These are phyloP conservation scores for Trichosanthes truncata DNA, from an alignment of 306 rosid species.

Conservation along the genomic window DNA sequence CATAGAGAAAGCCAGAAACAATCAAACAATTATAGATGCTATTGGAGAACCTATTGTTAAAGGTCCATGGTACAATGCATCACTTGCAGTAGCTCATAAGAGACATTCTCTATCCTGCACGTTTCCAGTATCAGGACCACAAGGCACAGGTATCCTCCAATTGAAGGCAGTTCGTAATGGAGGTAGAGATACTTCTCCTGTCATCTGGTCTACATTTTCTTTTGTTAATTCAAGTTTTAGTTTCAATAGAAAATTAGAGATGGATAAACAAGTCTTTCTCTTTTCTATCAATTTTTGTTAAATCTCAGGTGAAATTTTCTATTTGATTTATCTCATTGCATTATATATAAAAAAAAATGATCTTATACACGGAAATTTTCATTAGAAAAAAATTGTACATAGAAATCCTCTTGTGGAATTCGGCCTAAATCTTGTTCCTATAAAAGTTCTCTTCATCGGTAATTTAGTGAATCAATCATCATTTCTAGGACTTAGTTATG, in stretches of 20 bases:
- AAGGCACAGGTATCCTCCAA: slow-evolving; percentile 63
- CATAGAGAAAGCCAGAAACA: slow-evolving; percentile 58
- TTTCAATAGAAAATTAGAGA: background rate
- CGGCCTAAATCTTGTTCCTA: background rate
- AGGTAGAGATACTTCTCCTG: slow-evolving; percentile 35
- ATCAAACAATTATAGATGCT: slow-evolving; percentile 56
- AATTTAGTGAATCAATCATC: background rate
- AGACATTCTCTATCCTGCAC: slow-evolving; percentile 86
- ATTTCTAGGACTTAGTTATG: background rate
- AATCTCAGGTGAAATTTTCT: background rate
- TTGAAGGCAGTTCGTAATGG: slow-evolving; percentile 83
- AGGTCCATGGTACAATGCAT: slow-evolving; percentile 96
- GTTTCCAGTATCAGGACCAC: slow-evolving; percentile 82
- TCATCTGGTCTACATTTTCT: background rate
- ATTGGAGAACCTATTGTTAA: slow-evolving; percentile 78
- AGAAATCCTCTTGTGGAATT: background rate
- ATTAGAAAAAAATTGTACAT: background rate
- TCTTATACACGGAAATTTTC: background rate
- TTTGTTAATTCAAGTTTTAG: background rate
- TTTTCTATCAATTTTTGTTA: background rate
- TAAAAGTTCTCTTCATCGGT: background rate
- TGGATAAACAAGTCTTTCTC: background rate
- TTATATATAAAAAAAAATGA: background rate
- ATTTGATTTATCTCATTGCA: background rate
- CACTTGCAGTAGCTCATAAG: slow-evolving; percentile 88